Conservation (phyloP, 2,329 filamentous ascomycete species). For the Davidsoniella australis region DNA sequence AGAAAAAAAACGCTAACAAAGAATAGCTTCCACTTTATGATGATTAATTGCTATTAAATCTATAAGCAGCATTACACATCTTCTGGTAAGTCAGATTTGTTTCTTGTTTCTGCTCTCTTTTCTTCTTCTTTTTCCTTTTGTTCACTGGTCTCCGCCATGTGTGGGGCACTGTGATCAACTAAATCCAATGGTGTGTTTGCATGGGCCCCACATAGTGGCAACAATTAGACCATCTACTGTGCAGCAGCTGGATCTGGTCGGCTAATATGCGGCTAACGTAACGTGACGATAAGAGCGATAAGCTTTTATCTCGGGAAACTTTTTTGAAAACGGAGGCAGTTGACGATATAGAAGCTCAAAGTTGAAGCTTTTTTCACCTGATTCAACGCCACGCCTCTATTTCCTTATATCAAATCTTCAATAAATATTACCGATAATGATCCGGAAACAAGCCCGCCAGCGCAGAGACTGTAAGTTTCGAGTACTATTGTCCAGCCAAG, state of each 20-base stretch:
- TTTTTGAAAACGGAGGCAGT: slow-evolving; percentile 8
- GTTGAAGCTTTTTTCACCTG: not conserved
- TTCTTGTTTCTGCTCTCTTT: too few species aligned
- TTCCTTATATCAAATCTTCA: not conserved
- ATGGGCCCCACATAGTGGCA: too few species aligned
- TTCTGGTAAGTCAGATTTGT: too few species aligned
- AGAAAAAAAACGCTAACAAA: too few species aligned
- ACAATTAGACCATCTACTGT: too few species aligned
- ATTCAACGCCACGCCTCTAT: not conserved
- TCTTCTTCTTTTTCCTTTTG: too few species aligned
- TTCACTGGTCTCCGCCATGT: too few species aligned
- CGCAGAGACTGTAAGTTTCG: slow-evolving; percentile 22
- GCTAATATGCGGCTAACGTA: slow-evolving; percentile 3
- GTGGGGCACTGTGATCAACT: too few species aligned
- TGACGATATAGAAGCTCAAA: not conserved
- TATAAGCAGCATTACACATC: too few species aligned
- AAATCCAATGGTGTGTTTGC: too few species aligned
- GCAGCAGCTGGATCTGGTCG: not conserved
- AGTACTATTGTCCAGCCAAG: not conserved
- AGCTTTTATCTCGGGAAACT: slow-evolving; percentile 11
- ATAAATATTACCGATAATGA: slow-evolving; percentile 9
- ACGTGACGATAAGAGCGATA: slow-evolving; percentile 4
- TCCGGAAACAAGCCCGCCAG: slow-evolving; percentile 25
- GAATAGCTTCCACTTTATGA: too few species aligned
- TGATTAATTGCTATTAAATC: too few species aligned